Conservation (phyloP, 257 asterid species). For the Nicotiana noctiflora region DNA sequence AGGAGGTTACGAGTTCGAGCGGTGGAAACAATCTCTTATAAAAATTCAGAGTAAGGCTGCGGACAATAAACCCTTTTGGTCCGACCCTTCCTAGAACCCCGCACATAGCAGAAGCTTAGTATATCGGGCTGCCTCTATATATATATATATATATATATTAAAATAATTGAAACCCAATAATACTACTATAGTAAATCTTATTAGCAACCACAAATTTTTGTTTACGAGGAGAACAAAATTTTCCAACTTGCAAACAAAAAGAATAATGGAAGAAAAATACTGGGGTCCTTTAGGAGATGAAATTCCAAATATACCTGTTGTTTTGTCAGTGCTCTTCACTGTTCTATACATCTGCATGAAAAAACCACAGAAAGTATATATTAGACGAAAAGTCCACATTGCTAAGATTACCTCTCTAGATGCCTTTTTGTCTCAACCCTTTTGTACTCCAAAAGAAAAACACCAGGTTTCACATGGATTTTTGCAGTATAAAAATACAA, state of each 20-base stretch:
- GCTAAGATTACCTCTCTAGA: constrained; percentile 27
- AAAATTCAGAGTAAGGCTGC: too few relatives aligned
- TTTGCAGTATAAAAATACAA: neutral
- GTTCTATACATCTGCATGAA: constrained; percentile 95
- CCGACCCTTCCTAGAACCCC: too few relatives aligned
- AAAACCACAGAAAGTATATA: constrained; percentile 22
- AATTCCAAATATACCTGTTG: constrained; percentile 48
- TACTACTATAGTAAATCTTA: neutral
- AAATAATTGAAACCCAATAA: neutral
- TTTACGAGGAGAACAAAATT: neutral
- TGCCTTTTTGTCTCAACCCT: constrained; percentile 46
- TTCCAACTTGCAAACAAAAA: constrained; percentile 26
- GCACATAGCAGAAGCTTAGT: too few relatives aligned
- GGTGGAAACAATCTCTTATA: too few relatives aligned
- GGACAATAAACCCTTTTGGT: too few relatives aligned
- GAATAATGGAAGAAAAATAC: constrained; percentile 19
- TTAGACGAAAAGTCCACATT: constrained; percentile 22
- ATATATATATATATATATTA: too few relatives aligned
- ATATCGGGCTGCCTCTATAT: too few relatives aligned
- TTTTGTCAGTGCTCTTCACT: constrained; percentile 86
- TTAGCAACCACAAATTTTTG: neutral
- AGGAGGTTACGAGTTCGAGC: too few relatives aligned
- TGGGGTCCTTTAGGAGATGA: constrained; percentile 24
- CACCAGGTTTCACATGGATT: constrained; percentile 1
- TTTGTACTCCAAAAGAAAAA: constrained; percentile 17